Evolutionary conservation across 169 alveolate genomes (phyloP), one percentile per base, ranked within the genome.

Genomic region (Cryptosporidium sp.): DNA sequence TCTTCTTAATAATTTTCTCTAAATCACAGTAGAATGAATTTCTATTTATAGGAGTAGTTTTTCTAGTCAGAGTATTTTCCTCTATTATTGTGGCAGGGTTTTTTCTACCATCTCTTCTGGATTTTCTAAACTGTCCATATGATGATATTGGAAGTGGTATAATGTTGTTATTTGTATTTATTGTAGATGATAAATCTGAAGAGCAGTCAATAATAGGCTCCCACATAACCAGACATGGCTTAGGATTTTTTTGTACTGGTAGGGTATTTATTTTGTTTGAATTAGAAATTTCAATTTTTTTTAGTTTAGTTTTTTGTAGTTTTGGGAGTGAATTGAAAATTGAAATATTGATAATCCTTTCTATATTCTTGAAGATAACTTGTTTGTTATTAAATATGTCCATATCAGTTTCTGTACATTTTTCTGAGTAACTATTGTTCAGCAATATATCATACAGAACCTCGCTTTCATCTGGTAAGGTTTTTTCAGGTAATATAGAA

Each of bases 151-250:
- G 50, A 16, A 80, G 41, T 41, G 89, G 89, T 29, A 80, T 33
- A 16, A 39, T 41, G 33, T 61, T 80, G 29, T 62, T 45, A 8
- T 23, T 23, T 3, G 55, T 65, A 51, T 37, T 12, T 12, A 18
- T 62, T 12, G 31, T 12, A 29, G 10, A 37, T 31, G 71, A 65
- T n/a, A 16, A 65, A 14, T 26, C 33, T 8, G 71, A 29, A 37
- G 43, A 33, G 51, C 71, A 33, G 7, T 80, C 89, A 7, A 80
- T 33, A 18, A 80, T 80, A 21, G 89, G 89, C n/a, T 80, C 89
- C 89, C 89, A 80, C 89, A 80, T 80, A 43, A 80, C 89, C 26
- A 80, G 51, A 43, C 65, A 80, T 29, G 85, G 85, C 39, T 51
- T 71, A 14, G 67, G 67, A 55, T 3, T 55, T 55, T 55, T 35